Base-by-base conservation (phyloP, 2,329 filamentous ascomycete species). In the Talaromyces sp. region DNA sequence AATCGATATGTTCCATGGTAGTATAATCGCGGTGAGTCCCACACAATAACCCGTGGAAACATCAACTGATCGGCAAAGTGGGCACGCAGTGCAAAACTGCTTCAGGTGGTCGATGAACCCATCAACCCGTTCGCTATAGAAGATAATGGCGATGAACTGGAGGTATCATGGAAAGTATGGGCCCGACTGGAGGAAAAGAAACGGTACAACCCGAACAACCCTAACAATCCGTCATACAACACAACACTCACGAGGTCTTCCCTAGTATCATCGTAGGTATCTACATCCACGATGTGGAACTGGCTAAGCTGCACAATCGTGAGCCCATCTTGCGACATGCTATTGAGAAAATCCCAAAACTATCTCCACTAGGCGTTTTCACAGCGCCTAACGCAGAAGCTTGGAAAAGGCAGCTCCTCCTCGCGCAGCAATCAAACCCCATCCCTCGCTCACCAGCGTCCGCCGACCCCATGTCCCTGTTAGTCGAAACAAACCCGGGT, bases 1-100 rank as follows among this genome's bases (percentile, higher is more conserved):
- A 27, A 53, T 58, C 14, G 55, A 58, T 8, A 22, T 49, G 2
- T 58, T 49, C 13, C 55, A 58, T 39, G 55, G 55, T 6, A 51
- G 46, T 22, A 27, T 58, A 3, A 24, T 58, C 35, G 47, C 52
- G 11, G 55, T 58, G 33, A 43, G 55, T 39, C 30, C 9, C n/a
- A n/a, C n/a, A n/a, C n/a, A n/a, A n/a, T n/a, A n/a, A n/a, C n/a
- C n/a, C n/a, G n/a, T n/a, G n/a, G n/a, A n/a, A n/a, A n/a, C n/a
- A n/a, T n/a, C n/a, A n/a, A n/a, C n/a, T n/a, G n/a, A n/a, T n/a
- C n/a, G n/a, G n/a, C n/a, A n/a, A n/a, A n/a, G n/a, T n/a, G n/a
- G n/a, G n/a, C n/a, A n/a, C n/a, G n/a, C n/a, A n/a, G n/a, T n/a
- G n/a, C n/a, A n/a, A n/a, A n/a, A n/a, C n/a, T n/a, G n/a, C n/a